phyloP scores from a whole-genome alignment of 345 rosid species.

The Eucalyptus lansdowneana region DNA sequence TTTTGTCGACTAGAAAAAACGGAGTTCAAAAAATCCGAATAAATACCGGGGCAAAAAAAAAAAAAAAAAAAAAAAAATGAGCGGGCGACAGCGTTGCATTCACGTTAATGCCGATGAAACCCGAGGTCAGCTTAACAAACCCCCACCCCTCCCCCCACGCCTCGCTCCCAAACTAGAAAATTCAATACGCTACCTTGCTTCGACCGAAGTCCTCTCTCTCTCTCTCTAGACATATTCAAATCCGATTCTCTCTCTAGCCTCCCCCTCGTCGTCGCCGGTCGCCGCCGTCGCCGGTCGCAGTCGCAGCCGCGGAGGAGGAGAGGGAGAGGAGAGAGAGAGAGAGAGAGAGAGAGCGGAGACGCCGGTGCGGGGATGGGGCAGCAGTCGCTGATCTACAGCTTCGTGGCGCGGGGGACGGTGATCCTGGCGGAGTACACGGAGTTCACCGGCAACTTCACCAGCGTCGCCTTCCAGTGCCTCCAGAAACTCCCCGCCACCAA shows the following conservation, averaged over 20 bases:
- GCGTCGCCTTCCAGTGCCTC: slow-evolving; percentile 63
- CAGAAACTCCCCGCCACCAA: slow-evolving; percentile 59
- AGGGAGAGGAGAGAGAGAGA: neutral
- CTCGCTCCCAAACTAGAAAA: neutral
- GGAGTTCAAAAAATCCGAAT: neutral
- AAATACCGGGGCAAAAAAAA: neutral
- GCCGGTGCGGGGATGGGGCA: slow-evolving; percentile 28
- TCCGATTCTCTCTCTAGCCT: neutral
- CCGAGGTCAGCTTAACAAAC: neutral
- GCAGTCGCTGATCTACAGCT: slow-evolving; percentile 58
- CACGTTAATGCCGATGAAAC: slow-evolving; percentile 1
- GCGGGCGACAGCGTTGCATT: slow-evolving; percentile 12
- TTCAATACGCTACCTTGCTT: neutral
- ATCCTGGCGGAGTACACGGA: slow-evolving; percentile 51
- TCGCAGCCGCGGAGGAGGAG: neutral
- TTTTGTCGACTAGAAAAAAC: neutral
- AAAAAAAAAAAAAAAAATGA: neutral
- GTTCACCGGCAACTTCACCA: slow-evolving; percentile 53
- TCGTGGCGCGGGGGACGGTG: slow-evolving; percentile 64
- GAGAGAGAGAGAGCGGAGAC: neutral
- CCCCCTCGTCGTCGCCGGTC: neutral
- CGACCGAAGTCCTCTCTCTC: neutral
- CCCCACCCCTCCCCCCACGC: neutral
- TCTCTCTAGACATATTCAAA: neutral
- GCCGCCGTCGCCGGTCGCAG: neutral